Conservation (phyloP, 352 stramenopile species). For the Phytophthora parvispora region DNA sequence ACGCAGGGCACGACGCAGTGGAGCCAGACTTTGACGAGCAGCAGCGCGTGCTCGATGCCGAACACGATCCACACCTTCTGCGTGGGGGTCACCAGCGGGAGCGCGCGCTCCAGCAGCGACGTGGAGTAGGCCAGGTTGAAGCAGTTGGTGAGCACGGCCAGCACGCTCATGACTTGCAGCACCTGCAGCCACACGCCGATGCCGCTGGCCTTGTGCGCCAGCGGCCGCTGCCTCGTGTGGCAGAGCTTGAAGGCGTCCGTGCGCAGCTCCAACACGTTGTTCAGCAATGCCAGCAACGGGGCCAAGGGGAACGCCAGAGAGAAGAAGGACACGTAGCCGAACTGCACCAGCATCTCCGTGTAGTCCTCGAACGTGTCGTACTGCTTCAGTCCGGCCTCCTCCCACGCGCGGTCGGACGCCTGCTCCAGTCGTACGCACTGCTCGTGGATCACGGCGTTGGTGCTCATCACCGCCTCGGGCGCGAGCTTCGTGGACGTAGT, state of each 20-base stretch:
- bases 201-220: conserved; percentile 94
- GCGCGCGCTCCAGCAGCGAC: conserved; percentile 65
- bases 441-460: conserved; percentile 76
- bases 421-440: conserved; percentile 87
- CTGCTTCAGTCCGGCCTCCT: conserved; percentile 91
- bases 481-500: conserved; percentile 21
- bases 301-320: conserved; percentile 96
- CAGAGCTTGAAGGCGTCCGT: conserved; percentile 97
- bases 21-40: conserved; percentile 77
- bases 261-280: conserved; percentile 95
- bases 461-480: conserved; percentile 32
- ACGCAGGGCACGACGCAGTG: conserved; percentile 67
- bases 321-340: conserved; percentile 97
- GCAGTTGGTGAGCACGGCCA: conserved; percentile 97
- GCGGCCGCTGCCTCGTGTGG: conserved; percentile 90
- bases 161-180: conserved; percentile 96
- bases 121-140: conserved; percentile 93
- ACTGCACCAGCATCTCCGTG: conserved; percentile 95
- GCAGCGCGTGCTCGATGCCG: conserved; percentile 71
- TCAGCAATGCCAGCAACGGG: conserved; percentile 93
- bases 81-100: conserved; percentile 37
- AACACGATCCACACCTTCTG: conserved; percentile 89
- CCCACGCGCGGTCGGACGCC: conserved; percentile 85
- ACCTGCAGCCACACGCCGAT: conserved; percentile 92
- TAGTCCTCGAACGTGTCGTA: conserved; percentile 98